Base-by-base conservation (phyloP, 805 yeast species). In the Pichia ethanolica region DNA sequence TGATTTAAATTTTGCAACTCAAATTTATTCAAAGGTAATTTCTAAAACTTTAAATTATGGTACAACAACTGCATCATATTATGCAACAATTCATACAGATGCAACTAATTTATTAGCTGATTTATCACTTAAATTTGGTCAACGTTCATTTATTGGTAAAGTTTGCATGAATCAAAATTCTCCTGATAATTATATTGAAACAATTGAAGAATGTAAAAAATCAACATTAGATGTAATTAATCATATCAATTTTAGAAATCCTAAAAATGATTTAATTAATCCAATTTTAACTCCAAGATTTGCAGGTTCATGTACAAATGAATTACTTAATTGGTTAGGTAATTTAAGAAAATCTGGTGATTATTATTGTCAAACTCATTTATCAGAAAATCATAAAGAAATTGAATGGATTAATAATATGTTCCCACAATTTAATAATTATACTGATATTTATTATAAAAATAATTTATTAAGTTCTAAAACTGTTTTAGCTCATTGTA, bases 231-330 rank as follows among this genome's bases (percentile, higher is more conserved):
- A 71, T 5, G 79, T 89, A 3, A 73, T 86, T 4, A 70, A 77
- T 9, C 82, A 83, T 60, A 72, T 88, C 36, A 60, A 66, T 14
- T 53, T 64, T 6, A 67, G 79, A 44, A 86, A 84, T 52, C 83
- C 87, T 2, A 53, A 57, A 0, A 70, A 74, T 35, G 74, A 77
- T 20, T 53, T 71, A 4, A 75, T 91, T 13, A 70, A 75, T 45
- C 96, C 98, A 0, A 81, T 90, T 12, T 56, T 91, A 10, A 91
- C 98, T 2, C 98, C 99, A 8, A 71, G 99, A 50, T 91, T 91
- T 70, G 98, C 98, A 0, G 96, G 96, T 2, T 78, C 86, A 20
- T 91, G 97, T 61, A 73, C 88, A 4, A 68, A 77, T 27, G 75
- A 78, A 45, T 69, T 88, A 37, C 68, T 91, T 70, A 60, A 61